Evolutionary conservation across 108 stramenopile species (phyloP).

Genomic region (Asterionellopsis glacialis): DNA sequence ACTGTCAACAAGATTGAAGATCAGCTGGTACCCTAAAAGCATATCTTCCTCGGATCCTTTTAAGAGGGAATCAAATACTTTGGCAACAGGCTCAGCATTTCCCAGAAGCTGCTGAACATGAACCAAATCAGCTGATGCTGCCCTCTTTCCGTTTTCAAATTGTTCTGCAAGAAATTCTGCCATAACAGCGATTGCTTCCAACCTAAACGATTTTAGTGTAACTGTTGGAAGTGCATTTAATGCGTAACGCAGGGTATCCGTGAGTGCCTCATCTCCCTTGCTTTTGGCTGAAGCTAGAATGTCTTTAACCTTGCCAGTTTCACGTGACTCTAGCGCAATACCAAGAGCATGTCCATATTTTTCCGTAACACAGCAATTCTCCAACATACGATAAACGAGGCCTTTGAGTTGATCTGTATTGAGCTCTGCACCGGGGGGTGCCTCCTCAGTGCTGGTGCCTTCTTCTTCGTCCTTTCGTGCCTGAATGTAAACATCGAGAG

Average conservation of each 20-base stretch:
- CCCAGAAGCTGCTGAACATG: slow-evolving; percentile 75
- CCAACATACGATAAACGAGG: slow-evolving; percentile 91
- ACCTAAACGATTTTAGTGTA: slow-evolving; percentile 66
- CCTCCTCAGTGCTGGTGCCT: slow-evolving; percentile 10
- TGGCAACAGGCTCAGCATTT: slow-evolving; percentile 55
- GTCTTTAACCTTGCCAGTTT: slow-evolving; percentile 39
- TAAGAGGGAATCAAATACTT: slow-evolving; percentile 62
- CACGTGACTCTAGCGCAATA: slow-evolving; percentile 91
- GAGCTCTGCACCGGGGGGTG: slow-evolving; percentile 37
- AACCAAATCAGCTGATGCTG: slow-evolving; percentile 54
- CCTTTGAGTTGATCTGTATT: slow-evolving; percentile 84
- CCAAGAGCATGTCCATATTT: slow-evolving; percentile 92
- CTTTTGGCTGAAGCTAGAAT: slow-evolving; percentile 27
- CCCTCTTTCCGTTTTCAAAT: slow-evolving; percentile 20
- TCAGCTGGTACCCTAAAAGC: slow-evolving; percentile 93
- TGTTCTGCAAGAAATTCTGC: slow-evolving; percentile 41
- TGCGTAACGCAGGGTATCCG: slow-evolving; percentile 46
- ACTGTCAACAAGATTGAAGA: slow-evolving; percentile 91
- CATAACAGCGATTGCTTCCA: slow-evolving; percentile 65
- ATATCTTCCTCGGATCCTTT: slow-evolving; percentile 46
- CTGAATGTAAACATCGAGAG: slow-evolving; percentile 72
- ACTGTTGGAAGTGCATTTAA: slow-evolving; percentile 54
- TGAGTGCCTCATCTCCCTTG: not conserved
- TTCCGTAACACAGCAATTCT: slow-evolving; percentile 84
- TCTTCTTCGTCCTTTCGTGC: slow-evolving; percentile 25